A percentile compares a stretch with the other conserved stretches of the same genome.
These are phyloP conservation scores for Plantago ovata DNA, from an alignment of 257 asterid genomes.

Conservation along the genomic window DNA sequence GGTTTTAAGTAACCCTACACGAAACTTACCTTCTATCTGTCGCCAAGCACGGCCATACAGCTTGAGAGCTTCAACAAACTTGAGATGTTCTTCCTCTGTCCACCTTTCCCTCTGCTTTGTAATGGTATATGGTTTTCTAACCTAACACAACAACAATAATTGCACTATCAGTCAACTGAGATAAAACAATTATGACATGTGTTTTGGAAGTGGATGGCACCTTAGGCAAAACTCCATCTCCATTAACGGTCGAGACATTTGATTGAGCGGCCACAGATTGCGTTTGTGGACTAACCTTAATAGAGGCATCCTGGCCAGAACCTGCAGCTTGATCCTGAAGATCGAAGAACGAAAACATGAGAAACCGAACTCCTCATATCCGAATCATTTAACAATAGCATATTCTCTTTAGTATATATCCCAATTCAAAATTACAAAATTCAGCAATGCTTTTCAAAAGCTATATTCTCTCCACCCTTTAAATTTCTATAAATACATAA, in stretches of 20 bases:
- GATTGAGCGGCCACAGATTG: conserved; percentile 30
- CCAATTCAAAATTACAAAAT: neutral
- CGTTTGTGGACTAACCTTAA: conserved; percentile 20
- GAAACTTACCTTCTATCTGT: conserved; percentile 72
- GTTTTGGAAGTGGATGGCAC: conserved; percentile 31
- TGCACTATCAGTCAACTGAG: conserved; percentile 1
- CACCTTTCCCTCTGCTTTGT: conserved; percentile 82
- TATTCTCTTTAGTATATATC: too few species aligned
- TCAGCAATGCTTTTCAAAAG: neutral
- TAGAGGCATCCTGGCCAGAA: conserved; percentile 28
- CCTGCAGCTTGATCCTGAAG: conserved; percentile 51
- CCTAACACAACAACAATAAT: conserved; percentile 37
- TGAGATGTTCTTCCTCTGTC: conserved; percentile 80
- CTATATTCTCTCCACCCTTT: neutral
- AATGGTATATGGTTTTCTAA: conserved; percentile 81
- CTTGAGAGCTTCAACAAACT: conserved; percentile 78
- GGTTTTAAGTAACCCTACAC: conserved; percentile 24
- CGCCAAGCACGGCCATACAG: conserved; percentile 91
- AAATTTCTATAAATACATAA: too few species aligned
- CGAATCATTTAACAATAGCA: neutral
- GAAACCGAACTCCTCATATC: neutral
- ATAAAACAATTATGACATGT: conserved; percentile 9
- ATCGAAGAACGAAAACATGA: conserved; percentile 3
- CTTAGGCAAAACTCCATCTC: conserved; percentile 50
- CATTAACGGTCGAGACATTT: conserved; percentile 20